A percentile compares a stretch with the other conserved stretches of the same genome.
These are phyloP conservation scores for Chimonanthus praecox DNA, from an alignment of 164 flowering plant genomes.

Conservation along the genomic window DNA sequence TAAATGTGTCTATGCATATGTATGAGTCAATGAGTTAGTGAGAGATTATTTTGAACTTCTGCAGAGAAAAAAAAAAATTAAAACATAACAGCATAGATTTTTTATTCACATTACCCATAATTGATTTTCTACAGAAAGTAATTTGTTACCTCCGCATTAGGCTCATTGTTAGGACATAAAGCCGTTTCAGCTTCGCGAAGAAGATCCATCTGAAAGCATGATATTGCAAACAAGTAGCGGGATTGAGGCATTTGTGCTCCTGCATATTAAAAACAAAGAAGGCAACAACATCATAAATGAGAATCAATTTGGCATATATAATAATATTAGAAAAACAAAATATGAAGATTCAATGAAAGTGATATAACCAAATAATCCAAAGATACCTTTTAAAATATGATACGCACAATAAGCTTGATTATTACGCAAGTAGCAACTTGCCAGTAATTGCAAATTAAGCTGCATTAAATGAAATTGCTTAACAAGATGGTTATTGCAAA, in stretches of 20 bases:
- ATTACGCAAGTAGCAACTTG: conserved; percentile 79
- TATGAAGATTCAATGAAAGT: neutral
- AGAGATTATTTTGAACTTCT: too few species aligned
- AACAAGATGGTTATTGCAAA: neutral
- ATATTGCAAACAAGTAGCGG: conserved; percentile 94
- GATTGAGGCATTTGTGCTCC: conserved; percentile 86
- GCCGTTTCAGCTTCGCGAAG: conserved; percentile 87
- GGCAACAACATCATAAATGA: conserved; percentile 16
- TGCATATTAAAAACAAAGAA: conserved; percentile 29
- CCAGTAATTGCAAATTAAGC: conserved; percentile 82
- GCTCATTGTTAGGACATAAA: conserved; percentile 61
- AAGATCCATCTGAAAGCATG: conserved; percentile 98
- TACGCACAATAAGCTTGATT: conserved; percentile 89
- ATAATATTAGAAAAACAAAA: neutral
- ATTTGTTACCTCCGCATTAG: conserved; percentile 62
- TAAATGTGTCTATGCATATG: too few species aligned
- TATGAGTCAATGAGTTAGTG: too few species aligned
- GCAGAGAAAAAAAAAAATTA: neutral
- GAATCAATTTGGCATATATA: neutral
- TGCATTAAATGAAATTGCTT: conserved; percentile 25
- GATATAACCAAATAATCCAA: neutral
- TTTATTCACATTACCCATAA: neutral
- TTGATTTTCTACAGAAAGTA: neutral
- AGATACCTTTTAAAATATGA: conserved; percentile 81
- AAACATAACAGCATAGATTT: neutral